A percentile compares a stretch with the other conserved stretches of the same genome.
phyloP scores from a whole-genome alignment of 257 asterid species.

The Nicotiana otophora region DNA sequence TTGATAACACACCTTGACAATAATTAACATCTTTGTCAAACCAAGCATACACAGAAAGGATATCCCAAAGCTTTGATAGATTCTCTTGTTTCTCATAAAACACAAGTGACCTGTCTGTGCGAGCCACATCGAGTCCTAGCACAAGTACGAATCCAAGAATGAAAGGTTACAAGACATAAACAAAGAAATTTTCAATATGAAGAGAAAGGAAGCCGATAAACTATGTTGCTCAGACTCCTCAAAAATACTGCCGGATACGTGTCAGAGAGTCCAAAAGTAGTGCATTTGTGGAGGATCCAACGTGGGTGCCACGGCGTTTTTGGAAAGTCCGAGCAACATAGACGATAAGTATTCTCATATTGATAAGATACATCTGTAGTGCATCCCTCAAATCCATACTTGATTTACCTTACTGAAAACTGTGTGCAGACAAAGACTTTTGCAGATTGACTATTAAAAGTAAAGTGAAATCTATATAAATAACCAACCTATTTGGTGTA shows the following conservation, averaged over 20 bases:
- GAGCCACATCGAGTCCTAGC: conserved; percentile 85
- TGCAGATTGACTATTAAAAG: neutral
- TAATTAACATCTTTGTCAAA: conserved; percentile 85
- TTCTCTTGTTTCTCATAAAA: conserved; percentile 81
- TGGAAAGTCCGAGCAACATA: no score
- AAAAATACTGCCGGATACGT: no score
- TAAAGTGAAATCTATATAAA: neutral
- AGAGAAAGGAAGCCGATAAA: neutral
- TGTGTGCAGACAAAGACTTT: neutral
- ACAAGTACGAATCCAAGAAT: conserved; percentile 12
- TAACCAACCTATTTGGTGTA: conserved; percentile 17
- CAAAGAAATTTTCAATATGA: conserved; percentile 1
- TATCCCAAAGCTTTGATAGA: conserved; percentile 86
- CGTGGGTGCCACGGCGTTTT: no score
- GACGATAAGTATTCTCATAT: neutral
- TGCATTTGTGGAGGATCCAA: no score
- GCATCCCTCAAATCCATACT: neutral
- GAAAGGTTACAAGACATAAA: neutral
- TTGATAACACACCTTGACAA: conserved; percentile 67
- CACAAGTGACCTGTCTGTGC: conserved; percentile 79
- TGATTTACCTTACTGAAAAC: neutral
- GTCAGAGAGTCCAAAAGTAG: no score
- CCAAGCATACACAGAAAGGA: conserved; percentile 86
- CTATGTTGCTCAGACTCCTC: no score
- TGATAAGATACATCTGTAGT: neutral